Conservation (phyloP, 345 rosid genomes). For the Boechera retrofracta region DNA sequence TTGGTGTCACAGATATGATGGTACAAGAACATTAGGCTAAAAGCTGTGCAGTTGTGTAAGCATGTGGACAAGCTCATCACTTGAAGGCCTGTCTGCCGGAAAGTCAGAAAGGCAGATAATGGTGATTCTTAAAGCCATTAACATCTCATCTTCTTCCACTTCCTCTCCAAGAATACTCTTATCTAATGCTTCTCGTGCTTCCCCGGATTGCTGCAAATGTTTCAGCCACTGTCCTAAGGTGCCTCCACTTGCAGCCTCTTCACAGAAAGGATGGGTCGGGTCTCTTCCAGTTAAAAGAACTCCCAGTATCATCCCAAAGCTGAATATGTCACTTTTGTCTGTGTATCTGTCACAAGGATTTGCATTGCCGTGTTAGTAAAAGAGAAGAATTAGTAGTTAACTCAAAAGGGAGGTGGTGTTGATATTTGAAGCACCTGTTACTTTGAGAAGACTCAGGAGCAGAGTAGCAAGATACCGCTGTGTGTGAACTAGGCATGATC, state of each 20-base stretch:
- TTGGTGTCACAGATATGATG: conserved; percentile 10
- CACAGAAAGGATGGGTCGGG: conserved; percentile 68
- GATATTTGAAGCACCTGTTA: conserved; percentile 61
- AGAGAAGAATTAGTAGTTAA: background rate
- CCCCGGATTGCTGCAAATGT: conserved; percentile 87
- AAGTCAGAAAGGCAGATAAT: conserved; percentile 84
- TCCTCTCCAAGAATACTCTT: conserved; percentile 87
- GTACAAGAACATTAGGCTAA: conserved; percentile 42
- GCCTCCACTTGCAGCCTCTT: conserved; percentile 63
- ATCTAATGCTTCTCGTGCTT: conserved; percentile 82
- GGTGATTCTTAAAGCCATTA: conserved; percentile 92
- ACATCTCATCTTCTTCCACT: conserved; percentile 95
- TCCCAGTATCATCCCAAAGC: conserved; percentile 94
- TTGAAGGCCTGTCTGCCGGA: conserved; percentile 90
- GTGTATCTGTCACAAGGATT: conserved; percentile 62
- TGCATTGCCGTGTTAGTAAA: conserved; percentile 32
- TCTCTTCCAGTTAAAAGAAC: conserved; percentile 84
- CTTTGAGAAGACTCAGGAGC: conserved; percentile 83
- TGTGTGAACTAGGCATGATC: conserved; percentile 62
- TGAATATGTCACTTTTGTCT: conserved; percentile 85
- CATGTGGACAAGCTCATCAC: conserved; percentile 93
- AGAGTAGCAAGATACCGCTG: conserved; percentile 56
- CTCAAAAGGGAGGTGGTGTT: conserved; percentile 12
- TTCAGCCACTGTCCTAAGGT: conserved; percentile 83
- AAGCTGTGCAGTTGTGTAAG: conserved; percentile 94